Evolutionary conservation across 176 grass and related monocot species (phyloP).

Genomic region (Bolboschoenus planiculmis): DNA sequence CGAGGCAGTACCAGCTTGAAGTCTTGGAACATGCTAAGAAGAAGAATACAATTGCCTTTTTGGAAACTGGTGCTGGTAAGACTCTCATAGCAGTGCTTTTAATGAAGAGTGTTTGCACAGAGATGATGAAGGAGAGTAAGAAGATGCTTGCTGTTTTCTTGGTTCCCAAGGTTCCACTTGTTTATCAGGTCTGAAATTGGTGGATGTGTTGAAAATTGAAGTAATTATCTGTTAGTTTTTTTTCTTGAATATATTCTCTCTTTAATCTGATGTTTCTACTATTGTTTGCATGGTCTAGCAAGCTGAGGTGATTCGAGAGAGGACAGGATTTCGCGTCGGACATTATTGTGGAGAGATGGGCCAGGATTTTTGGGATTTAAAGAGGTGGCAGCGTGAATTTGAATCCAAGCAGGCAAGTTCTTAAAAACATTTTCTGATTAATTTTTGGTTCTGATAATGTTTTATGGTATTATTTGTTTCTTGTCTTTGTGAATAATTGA

Average conservation of each 20-base stretch:
- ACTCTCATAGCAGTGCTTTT: conserved; percentile 89
- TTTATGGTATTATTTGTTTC: background rate
- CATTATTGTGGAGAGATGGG: conserved; percentile 99
- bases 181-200: conserved; percentile 67
- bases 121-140: conserved; percentile 70
- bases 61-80: conserved; percentile 84
- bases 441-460: background rate
- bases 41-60: conserved; percentile 89
- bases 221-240: background rate
- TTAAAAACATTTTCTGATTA: background rate
- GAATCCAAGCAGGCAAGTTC: conserved; percentile 78
- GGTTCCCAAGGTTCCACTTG: conserved; percentile 98
- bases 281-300: conserved; percentile 49
- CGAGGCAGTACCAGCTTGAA: conserved; percentile 85
- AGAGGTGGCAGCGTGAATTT: conserved; percentile 95
- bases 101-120: conserved; percentile 59
- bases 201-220: background rate
- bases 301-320: conserved; percentile 92
- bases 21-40: conserved; percentile 92
- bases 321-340: conserved; percentile 68
- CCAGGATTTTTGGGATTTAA: conserved; percentile 97
- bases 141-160: conserved; percentile 86
- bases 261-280: conserved; percentile 16
- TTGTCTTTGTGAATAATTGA: background rate
- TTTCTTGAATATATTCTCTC: background rate